Evolutionary conservation across 805 yeast genomes (phyloP).

Genomic region (Vanderwaltozyma tropicalis): DNA sequence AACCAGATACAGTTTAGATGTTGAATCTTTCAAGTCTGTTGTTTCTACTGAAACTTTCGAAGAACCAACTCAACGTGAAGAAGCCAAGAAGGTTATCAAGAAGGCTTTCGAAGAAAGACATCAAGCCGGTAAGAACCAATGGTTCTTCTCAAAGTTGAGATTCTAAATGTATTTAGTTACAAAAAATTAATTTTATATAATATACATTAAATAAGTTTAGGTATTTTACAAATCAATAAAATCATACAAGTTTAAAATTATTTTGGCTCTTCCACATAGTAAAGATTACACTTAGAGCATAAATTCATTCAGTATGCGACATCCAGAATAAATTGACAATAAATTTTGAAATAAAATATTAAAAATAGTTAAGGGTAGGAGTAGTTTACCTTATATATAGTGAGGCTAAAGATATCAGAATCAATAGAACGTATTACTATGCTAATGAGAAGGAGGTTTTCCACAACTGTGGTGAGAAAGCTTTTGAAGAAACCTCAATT

Average conservation of each 20-base stretch:
- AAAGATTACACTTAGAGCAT: too few species aligned
- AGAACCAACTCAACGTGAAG: conserved; percentile 97
- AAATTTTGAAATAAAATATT: too few species aligned
- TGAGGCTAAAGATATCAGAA: too few species aligned
- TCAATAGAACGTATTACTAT: too few species aligned
- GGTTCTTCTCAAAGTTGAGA: conserved; percentile 98
- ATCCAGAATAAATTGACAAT: too few species aligned
- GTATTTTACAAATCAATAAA: neutral
- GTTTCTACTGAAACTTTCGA: conserved; percentile 87
- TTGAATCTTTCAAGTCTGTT: conserved; percentile 85
- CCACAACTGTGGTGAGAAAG: neutral
- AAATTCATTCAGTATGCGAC: too few species aligned
- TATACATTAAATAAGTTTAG: neutral
- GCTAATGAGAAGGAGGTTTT: conserved; percentile 5
- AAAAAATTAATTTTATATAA: too few species aligned
- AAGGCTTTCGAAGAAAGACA: conserved; percentile 99
- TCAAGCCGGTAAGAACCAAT: conserved; percentile 98
- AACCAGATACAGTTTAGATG: conserved; percentile 97
- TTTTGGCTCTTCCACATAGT: too few species aligned
- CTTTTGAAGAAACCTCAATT: conserved; percentile 20
- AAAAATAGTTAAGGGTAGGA: too few species aligned
- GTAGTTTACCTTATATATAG: too few species aligned
- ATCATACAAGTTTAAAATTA: too few species aligned
- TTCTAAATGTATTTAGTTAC: conserved; percentile 40
- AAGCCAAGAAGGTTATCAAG: conserved; percentile 97